Base-by-base conservation (phyloP, 2,329 filamentous ascomycete genomes). In the Xylaria sp. region DNA sequence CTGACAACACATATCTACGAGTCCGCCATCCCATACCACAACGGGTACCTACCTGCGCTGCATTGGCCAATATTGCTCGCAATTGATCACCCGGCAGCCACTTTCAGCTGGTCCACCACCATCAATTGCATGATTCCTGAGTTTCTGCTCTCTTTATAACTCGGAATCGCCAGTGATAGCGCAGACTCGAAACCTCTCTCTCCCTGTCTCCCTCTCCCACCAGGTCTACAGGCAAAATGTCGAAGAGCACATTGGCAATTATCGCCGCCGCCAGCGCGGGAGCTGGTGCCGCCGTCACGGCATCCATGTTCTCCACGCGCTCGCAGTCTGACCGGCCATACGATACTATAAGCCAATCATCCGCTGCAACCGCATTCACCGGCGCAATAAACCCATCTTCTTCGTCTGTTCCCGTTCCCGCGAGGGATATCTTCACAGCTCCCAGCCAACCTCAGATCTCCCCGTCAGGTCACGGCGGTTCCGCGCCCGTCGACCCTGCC, bases 221-320 rank as follows among this genome's bases (percentile, higher is more conserved):
- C 18, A 18, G 11, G 8, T 50, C 57, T 48, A 44, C 46, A 49
- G 16, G 50, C 75, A 80, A 60, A 66, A 93, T 93, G 90, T 92
- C 90, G 60, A 93, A 92, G 75, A 80, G 86, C 23, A 91, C 88
- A 39, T 70, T 93, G 67, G 88, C 88, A 66, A 80, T 90, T 62
- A 87, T 92, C 69, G 90, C 89, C 68, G 88, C 86, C 64, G 82
- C 89, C 70, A 86, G 89, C 73, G 90, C 89, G 67, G 87, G 87
- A 73, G 86, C 88, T 56, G 90, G 90, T 62, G 90, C 89, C 59
- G 88, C 88, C 60, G 76, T 89, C 60, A 92, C 89, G 59, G 81
- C 90, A 35, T 79, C 87, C 62, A 83, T 89, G 76, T 87, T 82
- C 71, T 82, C 84, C 1, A 75, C 85, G 61, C 80, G 83, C 67